A percentile compares a stretch with the other conserved stretches of the same genome.
Evolutionary conservation across 1,139 yeast species (phyloP).

Genomic region (Fermentozyma sake): DNA sequence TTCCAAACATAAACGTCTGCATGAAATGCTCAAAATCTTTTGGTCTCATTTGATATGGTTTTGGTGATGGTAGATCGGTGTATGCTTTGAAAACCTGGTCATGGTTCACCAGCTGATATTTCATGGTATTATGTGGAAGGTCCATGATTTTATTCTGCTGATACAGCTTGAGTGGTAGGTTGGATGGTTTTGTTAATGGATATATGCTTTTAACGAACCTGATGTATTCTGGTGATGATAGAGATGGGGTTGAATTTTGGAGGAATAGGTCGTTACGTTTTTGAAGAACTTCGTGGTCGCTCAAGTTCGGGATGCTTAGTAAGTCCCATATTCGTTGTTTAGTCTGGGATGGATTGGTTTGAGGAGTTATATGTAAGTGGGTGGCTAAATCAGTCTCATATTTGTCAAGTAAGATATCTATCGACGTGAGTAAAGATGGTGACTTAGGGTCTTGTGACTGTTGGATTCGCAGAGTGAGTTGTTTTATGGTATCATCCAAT

Average conservation of each 20-base stretch:
- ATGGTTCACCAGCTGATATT: conserved; percentile 21
- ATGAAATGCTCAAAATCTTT: conserved; percentile 38
- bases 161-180: conserved; percentile 5
- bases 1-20: conserved; percentile 17
- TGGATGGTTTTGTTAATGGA: conserved; percentile 16
- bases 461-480: no score
- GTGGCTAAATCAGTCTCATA: not conserved
- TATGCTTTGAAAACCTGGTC: conserved; percentile 28
- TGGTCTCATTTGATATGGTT: conserved; percentile 27
- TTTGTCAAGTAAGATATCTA: not conserved
- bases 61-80: conserved; percentile 29
- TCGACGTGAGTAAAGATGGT: no score
- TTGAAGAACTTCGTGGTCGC: no score
- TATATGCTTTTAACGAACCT: conserved; percentile 33
- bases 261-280: no score
- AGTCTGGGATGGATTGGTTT: not conserved
- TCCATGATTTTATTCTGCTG: conserved; percentile 5
- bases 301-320: no score
- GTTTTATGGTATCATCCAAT: no score
- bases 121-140: conserved; percentile 7
- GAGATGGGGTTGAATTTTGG: no score
- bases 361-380: not conserved
- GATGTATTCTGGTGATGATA: no score
- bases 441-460: no score
- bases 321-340: conserved; percentile 3